Conservation (phyloP, 345 rosid species). For the Theobroma cacao region DNA sequence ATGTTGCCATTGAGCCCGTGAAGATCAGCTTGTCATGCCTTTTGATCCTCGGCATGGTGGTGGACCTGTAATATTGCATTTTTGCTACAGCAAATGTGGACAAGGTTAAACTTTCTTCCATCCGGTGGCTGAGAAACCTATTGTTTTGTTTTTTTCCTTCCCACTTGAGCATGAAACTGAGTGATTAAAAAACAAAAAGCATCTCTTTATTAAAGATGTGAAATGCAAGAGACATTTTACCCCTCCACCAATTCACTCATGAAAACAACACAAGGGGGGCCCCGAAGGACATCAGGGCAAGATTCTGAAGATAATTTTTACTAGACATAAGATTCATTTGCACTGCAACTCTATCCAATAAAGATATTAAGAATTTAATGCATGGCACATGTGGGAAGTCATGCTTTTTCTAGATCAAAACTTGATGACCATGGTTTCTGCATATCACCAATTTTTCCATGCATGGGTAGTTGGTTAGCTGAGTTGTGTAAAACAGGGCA, state of each 20-base stretch:
- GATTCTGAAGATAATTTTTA: conserved; percentile 1
- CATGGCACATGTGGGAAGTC: background rate
- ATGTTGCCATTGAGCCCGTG: background rate
- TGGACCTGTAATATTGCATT: too few relatives aligned
- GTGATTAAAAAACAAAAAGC: background rate
- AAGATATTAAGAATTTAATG: background rate
- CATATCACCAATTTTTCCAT: background rate
- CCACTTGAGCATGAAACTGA: background rate
- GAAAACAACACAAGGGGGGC: background rate
- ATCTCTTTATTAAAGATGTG: conserved; percentile 3
- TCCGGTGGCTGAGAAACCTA: background rate
- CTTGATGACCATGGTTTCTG: background rate
- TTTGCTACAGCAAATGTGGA: conserved; percentile 8
- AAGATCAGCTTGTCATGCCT: background rate
- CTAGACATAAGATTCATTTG: background rate
- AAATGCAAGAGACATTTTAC: background rate
- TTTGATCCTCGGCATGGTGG: conserved; percentile 6
- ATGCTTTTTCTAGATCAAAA: background rate
- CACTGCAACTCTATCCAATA: background rate
- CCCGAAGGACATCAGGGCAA: background rate
- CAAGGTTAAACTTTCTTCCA: background rate
- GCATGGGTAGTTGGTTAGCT: background rate
- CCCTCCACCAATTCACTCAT: background rate
- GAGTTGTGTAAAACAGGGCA: background rate
- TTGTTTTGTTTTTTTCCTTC: background rate